Evolutionary conservation across 352 stramenopile genomes (phyloP), one percentile per base, ranked within the genome.

Genomic region (Pythium volutum): DNA sequence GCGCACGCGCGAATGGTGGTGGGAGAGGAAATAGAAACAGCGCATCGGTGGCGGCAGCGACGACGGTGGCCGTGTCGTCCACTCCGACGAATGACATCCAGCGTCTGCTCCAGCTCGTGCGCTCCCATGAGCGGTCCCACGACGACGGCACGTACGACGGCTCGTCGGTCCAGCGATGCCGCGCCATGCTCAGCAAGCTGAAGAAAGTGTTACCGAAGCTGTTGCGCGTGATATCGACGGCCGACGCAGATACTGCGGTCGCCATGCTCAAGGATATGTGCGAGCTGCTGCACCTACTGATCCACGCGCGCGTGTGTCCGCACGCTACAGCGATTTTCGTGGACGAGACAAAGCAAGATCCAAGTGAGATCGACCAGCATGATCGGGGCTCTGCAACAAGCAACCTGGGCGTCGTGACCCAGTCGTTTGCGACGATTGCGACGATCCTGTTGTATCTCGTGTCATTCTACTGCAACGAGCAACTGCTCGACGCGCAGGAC

Each of bases 391-490:
- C 55, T 9, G 31, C 45, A 12, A 49, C 51, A 9, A 23, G 22
- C 4, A 23, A 55, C 29, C 7, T 56, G 18, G 48, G 36, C 23
- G 29, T 46, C n/a, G 47, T 50, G 11, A 64, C 56, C 2, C 57
- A 66, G 33, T 62, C 57, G 15, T 73, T 73, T 49, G 39, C 55
- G 41, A 73, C 66, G 22, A 66, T 73, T 12, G 66, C 61, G 15
- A 74, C 67, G 7, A 63, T 62, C 18, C 23, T 74, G 36, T 53
- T 74, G 31, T 70, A 69, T 29, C 31, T 74, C 23, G 54, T 74
- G 33, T 67, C 67, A 39, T 74, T 67, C 33, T 66, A 55, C 29
- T 69, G 55, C 29, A 66, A 70, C 48, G 61, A 62, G 14, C 51
- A 23, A 25, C 29, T 67, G 8, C 31, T 56, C 12, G 61, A 70